Base-by-base conservation (phyloP, 306 rosid genomes). In the Prunus mira region DNA sequence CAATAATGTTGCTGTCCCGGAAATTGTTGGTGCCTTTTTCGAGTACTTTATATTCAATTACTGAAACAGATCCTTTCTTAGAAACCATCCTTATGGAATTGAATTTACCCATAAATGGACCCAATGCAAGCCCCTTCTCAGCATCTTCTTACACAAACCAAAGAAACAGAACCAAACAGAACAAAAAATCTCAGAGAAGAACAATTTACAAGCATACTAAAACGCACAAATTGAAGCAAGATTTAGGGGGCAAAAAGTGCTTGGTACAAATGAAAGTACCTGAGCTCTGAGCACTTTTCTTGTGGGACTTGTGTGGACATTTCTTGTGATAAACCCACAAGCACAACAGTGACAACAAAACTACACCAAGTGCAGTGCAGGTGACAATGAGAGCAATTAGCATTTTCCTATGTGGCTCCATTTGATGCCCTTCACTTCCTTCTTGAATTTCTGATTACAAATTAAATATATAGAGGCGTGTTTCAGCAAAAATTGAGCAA, bases 1-100 rank as follows among this genome's bases (percentile, higher is more conserved):
- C 99, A 79, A 95, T 82, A 34, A 92, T 82, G 72, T 95, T 92
- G 79, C 89, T 84, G 57, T 89, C 93, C 17, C 19, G 22, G 67
- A 95, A 95, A 82, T 88, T 79, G 67, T 80, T 69, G 22, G 99
- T 89, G 0, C 87, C 83, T 61, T 88, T 92, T 76, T 89, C 99
- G 49, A 95, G 82, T 46, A 82, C 82, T 84, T 87, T 85, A 24
- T 89, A 90, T 49, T 95, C 99, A 69, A 95, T 76, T 20, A 90
- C 70, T 34, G 91, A 82, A 76, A 87, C 89, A 78, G 82, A 88
- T 19, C 91, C 91, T 43, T 85, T 90, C 73, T 80, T 81, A 14
- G 90, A 96, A 58, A 83, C 84, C 80, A 86, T 73, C 80, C 73
- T 82, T 32, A 84, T 52, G 49, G 96, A 87, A 76, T 84, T 81